Conservation (phyloP, 169 alveolate species). For the Babesia ovata region DNA sequence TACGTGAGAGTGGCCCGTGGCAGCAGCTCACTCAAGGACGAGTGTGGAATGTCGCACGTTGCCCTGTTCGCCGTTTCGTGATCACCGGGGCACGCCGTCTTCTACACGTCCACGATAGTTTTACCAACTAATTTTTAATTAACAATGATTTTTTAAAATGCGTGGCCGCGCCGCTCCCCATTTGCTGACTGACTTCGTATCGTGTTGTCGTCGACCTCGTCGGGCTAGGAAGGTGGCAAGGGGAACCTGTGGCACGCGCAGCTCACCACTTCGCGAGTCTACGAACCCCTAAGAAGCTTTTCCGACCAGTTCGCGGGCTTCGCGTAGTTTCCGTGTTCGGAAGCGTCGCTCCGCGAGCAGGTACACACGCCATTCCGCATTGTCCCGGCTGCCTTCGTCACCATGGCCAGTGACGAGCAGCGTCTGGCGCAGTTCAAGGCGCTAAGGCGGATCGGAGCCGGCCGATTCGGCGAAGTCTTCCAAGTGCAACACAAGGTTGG, state of each 20-base stretch:
- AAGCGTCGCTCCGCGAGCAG: background rate
- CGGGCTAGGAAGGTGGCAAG: conserved; percentile 10
- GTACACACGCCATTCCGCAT: conserved; percentile 10
- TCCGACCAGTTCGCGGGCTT: background rate
- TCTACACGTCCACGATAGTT: background rate
- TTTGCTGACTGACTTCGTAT: background rate
- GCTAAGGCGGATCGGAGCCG: conserved; percentile 84
- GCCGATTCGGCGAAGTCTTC: conserved; percentile 89
- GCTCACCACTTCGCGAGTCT: background rate
- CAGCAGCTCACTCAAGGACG: conserved; percentile 16
- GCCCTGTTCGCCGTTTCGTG: conserved; percentile 35
- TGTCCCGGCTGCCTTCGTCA: background rate
- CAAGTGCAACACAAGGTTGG: conserved; percentile 84
- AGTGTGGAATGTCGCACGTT: conserved; percentile 48
- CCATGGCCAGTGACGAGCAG: conserved; percentile 70
- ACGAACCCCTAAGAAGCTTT: background rate
- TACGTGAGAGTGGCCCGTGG: conserved; percentile 68
- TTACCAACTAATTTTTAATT: background rate
- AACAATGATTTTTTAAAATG: background rate
- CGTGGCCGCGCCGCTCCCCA: background rate
- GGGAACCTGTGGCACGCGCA: background rate
- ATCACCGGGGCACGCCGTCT: background rate
- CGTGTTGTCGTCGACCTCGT: conserved; percentile 17
- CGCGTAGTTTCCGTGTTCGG: background rate
- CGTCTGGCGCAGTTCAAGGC: conserved; percentile 82